Conservation (phyloP, 768 basidiomycete species). For the Stropharia rugosoannulata region DNA sequence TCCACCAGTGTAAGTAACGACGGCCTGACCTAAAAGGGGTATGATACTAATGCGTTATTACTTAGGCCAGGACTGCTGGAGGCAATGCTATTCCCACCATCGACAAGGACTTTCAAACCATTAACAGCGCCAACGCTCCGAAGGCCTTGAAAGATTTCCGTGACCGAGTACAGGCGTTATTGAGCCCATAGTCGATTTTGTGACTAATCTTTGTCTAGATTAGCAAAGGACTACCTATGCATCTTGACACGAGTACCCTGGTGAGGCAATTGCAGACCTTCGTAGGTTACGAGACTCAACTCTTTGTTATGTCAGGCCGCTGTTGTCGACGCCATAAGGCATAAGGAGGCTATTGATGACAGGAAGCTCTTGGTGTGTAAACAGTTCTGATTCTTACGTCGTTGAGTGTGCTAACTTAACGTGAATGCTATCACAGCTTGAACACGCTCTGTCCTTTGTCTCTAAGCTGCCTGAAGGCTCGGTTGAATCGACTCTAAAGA, state of each 20-base stretch:
- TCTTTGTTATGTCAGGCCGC: conserved; percentile 43
- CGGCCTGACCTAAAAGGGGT: background rate
- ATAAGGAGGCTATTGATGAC: conserved; percentile 70
- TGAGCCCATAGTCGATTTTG: background rate
- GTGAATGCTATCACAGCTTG: conserved; percentile 50
- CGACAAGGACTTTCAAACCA: conserved; percentile 20
- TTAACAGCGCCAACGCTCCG: conserved; percentile 20
- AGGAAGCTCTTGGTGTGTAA: conserved; percentile 67
- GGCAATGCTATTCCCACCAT: conserved; percentile 3
- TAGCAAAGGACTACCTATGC: conserved; percentile 39
- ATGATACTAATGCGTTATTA: background rate
- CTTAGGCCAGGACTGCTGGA: conserved; percentile 4
- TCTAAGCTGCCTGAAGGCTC: conserved; percentile 54
- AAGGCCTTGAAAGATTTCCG: conserved; percentile 41
- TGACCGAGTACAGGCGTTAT: conserved; percentile 31
- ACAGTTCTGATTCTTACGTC: background rate
- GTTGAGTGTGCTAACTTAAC: background rate
- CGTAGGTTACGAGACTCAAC: background rate
- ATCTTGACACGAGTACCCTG: conserved; percentile 37
- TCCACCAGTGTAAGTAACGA: background rate
- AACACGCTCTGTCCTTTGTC: conserved; percentile 64
- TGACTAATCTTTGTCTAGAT: conserved; percentile 29
- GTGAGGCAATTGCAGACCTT: conserved; percentile 28
- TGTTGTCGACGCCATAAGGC: conserved; percentile 56
- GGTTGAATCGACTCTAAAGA: conserved; percentile 34